These are phyloP conservation scores for Nemania sp. DNA, from an alignment of 2,329 filamentous ascomycete genomes.

Conservation along the genomic window DNA sequence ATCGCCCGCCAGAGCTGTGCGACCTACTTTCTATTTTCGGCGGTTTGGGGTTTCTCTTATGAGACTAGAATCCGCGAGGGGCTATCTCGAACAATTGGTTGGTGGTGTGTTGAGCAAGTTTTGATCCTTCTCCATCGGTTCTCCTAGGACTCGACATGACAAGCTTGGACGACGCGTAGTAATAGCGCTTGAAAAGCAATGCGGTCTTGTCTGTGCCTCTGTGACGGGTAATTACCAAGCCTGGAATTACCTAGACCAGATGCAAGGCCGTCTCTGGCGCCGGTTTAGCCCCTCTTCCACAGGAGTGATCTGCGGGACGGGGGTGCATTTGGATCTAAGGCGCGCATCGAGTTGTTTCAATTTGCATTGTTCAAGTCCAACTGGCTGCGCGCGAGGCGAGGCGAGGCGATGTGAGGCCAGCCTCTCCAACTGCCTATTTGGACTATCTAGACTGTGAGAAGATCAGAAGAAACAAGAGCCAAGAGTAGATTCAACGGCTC, in stretches of 20 bases:
- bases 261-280: constrained; percentile 2
- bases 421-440: background rate
- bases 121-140: background rate
- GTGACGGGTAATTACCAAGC: background rate
- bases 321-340: constrained; percentile 1
- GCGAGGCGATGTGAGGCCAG: background rate
- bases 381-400: background rate
- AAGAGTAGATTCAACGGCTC: background rate
- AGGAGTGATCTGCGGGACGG: constrained; percentile 15
- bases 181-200: background rate
- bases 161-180: constrained; percentile 1
- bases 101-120: background rate
- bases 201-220: background rate
- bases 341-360: constrained; percentile 6
- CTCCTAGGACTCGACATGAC: background rate
- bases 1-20: constrained; percentile 8
- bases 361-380: constrained; percentile 1
- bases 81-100: constrained; percentile 13
- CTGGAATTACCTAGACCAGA: background rate
- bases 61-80: constrained; percentile 4
- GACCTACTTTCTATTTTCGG: no score
- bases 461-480: constrained; percentile 1
- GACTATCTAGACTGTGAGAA: background rate
- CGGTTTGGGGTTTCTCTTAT: constrained; percentile 1
- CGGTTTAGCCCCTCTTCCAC: background rate